phyloP scores from a whole-genome alignment of 208 protist genomes.

The Angomonas deanei region DNA sequence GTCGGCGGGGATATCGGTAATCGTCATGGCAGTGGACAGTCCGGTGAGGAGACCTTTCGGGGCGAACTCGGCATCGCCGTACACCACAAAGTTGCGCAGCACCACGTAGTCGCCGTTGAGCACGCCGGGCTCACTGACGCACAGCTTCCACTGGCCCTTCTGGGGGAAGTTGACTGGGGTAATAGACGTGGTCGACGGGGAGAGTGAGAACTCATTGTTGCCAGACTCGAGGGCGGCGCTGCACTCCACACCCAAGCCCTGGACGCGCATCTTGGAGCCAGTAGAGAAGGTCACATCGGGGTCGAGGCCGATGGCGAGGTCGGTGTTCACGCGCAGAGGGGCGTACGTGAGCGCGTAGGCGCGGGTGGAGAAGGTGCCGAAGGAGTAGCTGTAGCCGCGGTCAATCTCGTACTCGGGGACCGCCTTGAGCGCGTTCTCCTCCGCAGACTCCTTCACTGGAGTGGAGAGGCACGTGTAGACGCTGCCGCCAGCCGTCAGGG shows the following conservation, averaged over 20 bases:
- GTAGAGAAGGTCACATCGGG: conserved; percentile 20
- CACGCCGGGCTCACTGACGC: conserved; percentile 29
- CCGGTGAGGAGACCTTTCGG: conserved; percentile 31
- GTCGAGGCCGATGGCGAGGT: conserved; percentile 31
- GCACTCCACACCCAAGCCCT: conserved; percentile 6
- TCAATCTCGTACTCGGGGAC: conserved; percentile 9
- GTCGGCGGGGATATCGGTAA: conserved; percentile 27
- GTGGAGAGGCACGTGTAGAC: conserved; percentile 54
- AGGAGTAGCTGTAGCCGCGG: conserved; percentile 25
- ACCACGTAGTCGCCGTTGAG: conserved; percentile 12
- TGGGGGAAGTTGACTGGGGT: conserved; percentile 25
- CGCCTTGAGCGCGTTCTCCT: conserved; percentile 7
- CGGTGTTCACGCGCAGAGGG: conserved; percentile 24
- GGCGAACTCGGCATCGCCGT: conserved; percentile 29
- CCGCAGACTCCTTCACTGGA: conserved; percentile 14
- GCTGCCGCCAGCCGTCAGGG: conserved; percentile 18
- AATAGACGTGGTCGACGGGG: conserved; percentile 6
- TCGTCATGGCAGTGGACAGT: conserved; percentile 16
- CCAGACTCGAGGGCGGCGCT: conserved; percentile 4
- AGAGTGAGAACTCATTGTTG: conserved; percentile 21
- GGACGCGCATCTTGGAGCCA: conserved; percentile 28
- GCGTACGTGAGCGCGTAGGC: conserved; percentile 46
- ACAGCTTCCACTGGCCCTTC: conserved; percentile 43
- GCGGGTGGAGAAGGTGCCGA: conserved; percentile 19
- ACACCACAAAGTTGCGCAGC: conserved; percentile 35